These are phyloP conservation scores for Paraconiothyrium brasiliense DNA, from an alignment of 2,329 filamentous ascomycete species.

Conservation along the genomic window DNA sequence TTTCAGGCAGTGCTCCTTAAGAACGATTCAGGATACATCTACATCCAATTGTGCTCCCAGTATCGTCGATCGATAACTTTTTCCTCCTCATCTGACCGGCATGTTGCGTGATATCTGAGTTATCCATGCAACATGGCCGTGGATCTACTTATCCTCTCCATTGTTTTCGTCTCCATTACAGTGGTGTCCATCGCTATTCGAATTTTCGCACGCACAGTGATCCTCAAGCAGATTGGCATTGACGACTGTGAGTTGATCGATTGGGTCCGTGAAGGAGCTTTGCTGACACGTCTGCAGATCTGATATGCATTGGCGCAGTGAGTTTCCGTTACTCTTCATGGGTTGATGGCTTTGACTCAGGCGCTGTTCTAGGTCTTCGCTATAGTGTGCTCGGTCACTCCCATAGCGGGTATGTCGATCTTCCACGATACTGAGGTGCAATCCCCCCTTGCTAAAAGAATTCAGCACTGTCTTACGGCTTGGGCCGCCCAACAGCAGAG, in stretches of 20 bases:
- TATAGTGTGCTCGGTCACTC: not conserved
- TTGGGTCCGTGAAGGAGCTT: not conserved
- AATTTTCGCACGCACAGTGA: not conserved
- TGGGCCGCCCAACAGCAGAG: conserved; percentile 1
- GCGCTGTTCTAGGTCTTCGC: conserved; percentile 1
- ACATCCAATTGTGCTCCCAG: not conserved
- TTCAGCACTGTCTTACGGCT: conserved; percentile 1
- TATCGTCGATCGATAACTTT: not conserved
- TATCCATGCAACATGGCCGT: conserved; percentile 3
- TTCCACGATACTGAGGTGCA: not conserved
- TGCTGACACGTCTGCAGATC: not conserved
- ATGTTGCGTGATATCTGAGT: not conserved
- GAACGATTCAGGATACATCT: not conserved
- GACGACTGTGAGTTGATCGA: conserved; percentile 5
- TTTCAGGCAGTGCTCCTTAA: not conserved
- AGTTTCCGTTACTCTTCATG: not conserved
- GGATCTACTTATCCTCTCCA: not conserved
- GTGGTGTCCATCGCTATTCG: conserved; percentile 2
- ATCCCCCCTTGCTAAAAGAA: not conserved
- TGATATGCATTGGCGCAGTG: conserved; percentile 6
- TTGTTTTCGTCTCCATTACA: conserved; percentile 1
- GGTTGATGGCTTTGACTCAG: not conserved
- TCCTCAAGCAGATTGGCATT: conserved; percentile 2
- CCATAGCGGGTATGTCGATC: conserved; percentile 6
- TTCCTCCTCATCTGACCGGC: not conserved